phyloP scores from a whole-genome alignment of 495 filamentous ascomycete genomes.

The Penicillium bovifimosum region DNA sequence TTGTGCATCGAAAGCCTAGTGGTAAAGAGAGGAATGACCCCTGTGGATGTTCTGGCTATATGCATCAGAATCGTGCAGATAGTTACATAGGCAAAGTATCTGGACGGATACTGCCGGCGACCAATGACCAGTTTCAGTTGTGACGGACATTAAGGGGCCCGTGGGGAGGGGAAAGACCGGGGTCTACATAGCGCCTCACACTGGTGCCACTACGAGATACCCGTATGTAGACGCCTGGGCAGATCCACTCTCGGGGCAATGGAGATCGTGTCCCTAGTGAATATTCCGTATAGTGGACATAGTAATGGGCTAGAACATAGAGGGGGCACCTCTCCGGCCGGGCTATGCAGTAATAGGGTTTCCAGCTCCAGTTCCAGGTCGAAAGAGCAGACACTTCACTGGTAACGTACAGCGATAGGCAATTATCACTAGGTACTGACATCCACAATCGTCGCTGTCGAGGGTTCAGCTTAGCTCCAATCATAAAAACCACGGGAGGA shows the following conservation, averaged over 20 bases:
- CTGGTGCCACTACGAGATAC: background rate
- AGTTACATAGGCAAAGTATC: background rate
- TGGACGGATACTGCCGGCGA: background rate
- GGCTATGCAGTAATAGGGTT: background rate
- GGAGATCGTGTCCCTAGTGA: background rate
- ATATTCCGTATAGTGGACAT: background rate
- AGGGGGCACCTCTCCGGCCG: too few species aligned
- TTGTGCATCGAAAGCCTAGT: background rate
- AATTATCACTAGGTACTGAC: slow-evolving; percentile 11
- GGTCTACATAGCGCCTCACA: background rate
- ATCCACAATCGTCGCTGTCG: background rate
- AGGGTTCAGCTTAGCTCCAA: slow-evolving; percentile 13
- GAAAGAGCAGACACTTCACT: background rate
- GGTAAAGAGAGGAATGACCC: background rate
- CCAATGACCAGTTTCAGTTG: slow-evolving; percentile 1
- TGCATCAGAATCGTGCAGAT: background rate
- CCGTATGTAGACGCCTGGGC: too few species aligned
- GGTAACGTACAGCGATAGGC: slow-evolving; percentile 18
- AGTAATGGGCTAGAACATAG: background rate
- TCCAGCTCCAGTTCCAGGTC: background rate
- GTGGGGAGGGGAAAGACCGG: background rate
- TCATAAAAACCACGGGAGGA: slow-evolving; percentile 1
- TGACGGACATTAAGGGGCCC: slow-evolving; percentile 9
- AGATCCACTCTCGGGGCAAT: background rate
- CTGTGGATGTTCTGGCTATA: background rate